Percentiles rank a stretch among this genome's conserved stretches.
Evolutionary conservation across 352 stramenopile species (phyloP).

Genomic region (Globisporangium cylindrosporum): DNA sequence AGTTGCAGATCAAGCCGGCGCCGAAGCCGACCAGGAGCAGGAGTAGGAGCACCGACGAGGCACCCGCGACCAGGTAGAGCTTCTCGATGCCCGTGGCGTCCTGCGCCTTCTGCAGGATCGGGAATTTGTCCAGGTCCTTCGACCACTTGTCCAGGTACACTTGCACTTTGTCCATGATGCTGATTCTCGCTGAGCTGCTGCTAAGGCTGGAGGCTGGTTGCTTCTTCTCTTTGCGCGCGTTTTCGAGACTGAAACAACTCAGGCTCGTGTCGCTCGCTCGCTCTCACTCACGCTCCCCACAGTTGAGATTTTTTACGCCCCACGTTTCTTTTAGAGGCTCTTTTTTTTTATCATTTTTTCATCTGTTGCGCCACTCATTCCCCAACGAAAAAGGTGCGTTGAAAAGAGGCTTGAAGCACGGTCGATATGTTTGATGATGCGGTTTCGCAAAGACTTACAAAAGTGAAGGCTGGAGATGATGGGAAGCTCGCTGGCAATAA

Average conservation of each 20-base stretch:
- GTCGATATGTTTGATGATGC: not conserved
- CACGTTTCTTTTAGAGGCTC: constrained; percentile 9
- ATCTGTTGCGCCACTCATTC: constrained; percentile 16
- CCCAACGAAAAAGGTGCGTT: not conserved
- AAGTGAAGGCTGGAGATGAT: not conserved
- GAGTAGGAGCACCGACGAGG: constrained; percentile 61
- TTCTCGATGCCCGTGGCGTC: constrained; percentile 86
- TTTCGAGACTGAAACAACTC: constrained; percentile 18
- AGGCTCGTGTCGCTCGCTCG: constrained; percentile 1
- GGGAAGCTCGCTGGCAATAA: constrained; percentile 1
- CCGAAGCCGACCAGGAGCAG: constrained; percentile 84
- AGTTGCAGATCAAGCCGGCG: constrained; percentile 80
- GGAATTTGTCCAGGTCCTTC: constrained; percentile 83
- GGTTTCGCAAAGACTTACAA: not conserved
- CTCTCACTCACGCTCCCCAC: constrained; percentile 3
- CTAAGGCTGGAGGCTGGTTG: constrained; percentile 5
- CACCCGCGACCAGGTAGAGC: constrained; percentile 78
- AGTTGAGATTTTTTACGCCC: constrained; percentile 18
- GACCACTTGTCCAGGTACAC: constrained; percentile 85
- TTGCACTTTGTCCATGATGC: constrained; percentile 76
- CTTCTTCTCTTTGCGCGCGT: constrained; percentile 9
- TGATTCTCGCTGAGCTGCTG: constrained; percentile 1
- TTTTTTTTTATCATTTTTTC: constrained; percentile 7
- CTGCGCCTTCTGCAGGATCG: constrained; percentile 73
- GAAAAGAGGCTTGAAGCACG: not conserved